Evolutionary conservation across 1,284 basidiomycete species (phyloP).

Genomic region (Tilletia horrida): DNA sequence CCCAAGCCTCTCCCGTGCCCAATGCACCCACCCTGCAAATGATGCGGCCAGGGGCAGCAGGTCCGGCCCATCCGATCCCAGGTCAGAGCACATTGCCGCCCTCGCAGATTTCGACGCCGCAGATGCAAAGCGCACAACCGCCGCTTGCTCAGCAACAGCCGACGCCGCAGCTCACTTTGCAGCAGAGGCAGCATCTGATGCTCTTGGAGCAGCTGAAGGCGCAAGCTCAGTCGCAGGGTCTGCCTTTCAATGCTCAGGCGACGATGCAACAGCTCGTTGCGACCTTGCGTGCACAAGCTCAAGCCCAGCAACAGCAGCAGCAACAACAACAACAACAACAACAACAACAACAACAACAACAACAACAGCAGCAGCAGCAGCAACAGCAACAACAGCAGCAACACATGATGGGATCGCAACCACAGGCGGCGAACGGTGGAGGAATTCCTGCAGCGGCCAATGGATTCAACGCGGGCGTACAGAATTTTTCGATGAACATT

Average conservation of each 20-base stretch:
- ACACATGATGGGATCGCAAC: conserved; percentile 20
- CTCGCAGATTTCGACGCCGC: conserved; percentile 8
- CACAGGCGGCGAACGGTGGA: neutral
- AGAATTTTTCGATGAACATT: conserved; percentile 1
- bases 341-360: conserved; percentile 27
- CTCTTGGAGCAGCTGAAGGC: conserved; percentile 11
- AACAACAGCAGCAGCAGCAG: conserved; percentile 29
- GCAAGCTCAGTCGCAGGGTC: conserved; percentile 7
- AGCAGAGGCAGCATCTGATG: conserved; percentile 14
- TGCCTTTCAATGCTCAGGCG: conserved; percentile 8
- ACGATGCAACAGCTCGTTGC: conserved; percentile 8
- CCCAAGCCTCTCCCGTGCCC: neutral
- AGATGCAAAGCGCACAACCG: conserved; percentile 5
- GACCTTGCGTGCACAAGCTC: neutral
- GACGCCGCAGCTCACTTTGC: neutral
- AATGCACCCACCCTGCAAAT: neutral
- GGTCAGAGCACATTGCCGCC: neutral
- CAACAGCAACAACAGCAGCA: conserved; percentile 27
- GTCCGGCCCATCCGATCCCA: neutral
- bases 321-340: conserved; percentile 35
- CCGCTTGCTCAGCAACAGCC: neutral
- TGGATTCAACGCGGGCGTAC: neutral
- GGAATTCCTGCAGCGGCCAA: neutral
- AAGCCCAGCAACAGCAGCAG: conserved; percentile 29
- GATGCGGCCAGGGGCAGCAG: neutral